Evolutionary conservation across 805 yeast genomes (phyloP).

Genomic region (Yarrowia bubula): DNA sequence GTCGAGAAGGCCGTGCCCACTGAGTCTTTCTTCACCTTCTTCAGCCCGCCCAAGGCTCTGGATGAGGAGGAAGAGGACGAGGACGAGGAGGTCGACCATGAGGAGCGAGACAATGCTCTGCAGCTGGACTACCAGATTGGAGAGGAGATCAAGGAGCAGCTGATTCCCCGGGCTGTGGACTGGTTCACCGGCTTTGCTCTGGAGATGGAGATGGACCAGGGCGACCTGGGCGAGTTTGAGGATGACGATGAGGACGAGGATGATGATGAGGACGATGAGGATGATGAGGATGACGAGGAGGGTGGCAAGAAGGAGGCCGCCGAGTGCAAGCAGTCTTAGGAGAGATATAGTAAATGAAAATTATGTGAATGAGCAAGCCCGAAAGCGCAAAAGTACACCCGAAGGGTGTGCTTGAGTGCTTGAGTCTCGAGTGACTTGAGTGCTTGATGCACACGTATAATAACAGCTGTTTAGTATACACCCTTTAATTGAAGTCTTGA

Average conservation of each 20-base stretch:
- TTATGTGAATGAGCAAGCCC: no score
- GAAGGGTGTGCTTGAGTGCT: no score
- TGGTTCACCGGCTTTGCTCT: conserved; percentile 99
- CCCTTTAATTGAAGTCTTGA: no score
- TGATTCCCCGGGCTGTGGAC: conserved; percentile 94
- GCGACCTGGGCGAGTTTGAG: conserved; percentile 59
- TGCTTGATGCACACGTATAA: no score
- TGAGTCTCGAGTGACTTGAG: no score
- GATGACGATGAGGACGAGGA: conserved; percentile 59
- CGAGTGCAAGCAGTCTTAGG: conserved; percentile 56
- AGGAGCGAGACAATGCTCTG: conserved; percentile 54
- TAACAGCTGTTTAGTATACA: no score
- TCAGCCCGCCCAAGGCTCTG: conserved; percentile 86
- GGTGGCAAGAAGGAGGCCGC: conserved; percentile 51
- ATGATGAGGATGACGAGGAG: conserved; percentile 55
- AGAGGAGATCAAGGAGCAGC: conserved; percentile 91
- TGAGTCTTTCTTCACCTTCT: conserved; percentile 93
- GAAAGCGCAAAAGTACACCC: no score
- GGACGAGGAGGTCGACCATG: conserved; percentile 60
- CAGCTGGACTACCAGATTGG: conserved; percentile 94
- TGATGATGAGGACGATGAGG: conserved; percentile 61
- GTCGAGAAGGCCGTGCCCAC: conserved; percentile 92
- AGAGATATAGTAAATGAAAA: neutral
- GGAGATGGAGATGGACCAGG: conserved; percentile 67
- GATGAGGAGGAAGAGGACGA: conserved; percentile 55